Evolutionary conservation across 495 filamentous ascomycete genomes (phyloP), one percentile per base, ranked within the genome.

Genomic region (Trichoderma parareesei): DNA sequence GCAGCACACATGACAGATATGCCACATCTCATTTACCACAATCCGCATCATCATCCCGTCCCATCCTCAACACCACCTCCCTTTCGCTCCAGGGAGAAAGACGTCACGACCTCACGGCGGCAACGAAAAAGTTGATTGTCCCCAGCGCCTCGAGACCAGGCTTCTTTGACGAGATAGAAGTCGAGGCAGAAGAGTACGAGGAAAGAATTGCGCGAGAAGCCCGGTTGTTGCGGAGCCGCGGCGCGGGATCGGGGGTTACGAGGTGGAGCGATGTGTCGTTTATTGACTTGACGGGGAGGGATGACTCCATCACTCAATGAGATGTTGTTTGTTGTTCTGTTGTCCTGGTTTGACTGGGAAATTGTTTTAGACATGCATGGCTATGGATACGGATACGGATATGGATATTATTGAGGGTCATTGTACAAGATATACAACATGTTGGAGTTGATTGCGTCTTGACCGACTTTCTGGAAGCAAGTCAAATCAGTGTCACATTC

Each of bases 221-320:
- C 3, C 43, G 18, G 14, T 27, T 27, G 3, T 61, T 66, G 5
- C 38, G 38, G 5, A 38, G 43, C 7, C 42, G 60, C 18, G 65
- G 48, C 13, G 8, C 42, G 16, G n/a, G 7, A 16, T n/a, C 35
- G 61, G 37, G 35, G 6, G 46, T 59, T 55, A 18, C n/a, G 4
- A n/a, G 63, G 35, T 42, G 35, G 49, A 78, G 76, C 61, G 78
- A 79, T 37, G 62, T 79, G 13, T 67, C 67, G 8, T 67, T 74
- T 65, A 66, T 81, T 33, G 78, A 81, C 63, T 64, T 81, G 48
- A 79, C 78, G 13, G 73, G 69, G 5, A 73, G 72, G 20, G 71
- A 77, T 35, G 33, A 57, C 27, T n/a, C 13, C 8, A 27, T 2
- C 0, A 49, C 2, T 27, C 27, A 27, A 27, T 27, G 27, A 27